Conservation (phyloP, 306 rosid species). For the Glycine soja region DNA sequence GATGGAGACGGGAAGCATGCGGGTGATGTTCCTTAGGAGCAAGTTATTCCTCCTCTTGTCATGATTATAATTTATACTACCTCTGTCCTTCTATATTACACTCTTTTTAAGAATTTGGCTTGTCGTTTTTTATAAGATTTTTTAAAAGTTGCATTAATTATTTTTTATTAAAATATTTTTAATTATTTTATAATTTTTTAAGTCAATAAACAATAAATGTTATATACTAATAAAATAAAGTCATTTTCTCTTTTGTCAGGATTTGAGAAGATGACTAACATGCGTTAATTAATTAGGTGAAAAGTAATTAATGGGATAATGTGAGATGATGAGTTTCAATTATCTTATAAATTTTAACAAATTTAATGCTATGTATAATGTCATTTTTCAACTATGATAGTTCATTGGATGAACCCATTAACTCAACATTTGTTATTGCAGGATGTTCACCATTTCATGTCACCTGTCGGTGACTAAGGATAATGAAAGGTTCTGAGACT, state of each 20-base stretch:
- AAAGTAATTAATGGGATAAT: too few relatives aligned
- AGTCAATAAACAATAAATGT: too few relatives aligned
- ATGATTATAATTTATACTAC: neutral
- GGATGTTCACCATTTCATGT: slow-evolving; percentile 78
- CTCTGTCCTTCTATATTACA: too few relatives aligned
- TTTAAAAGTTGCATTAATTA: too few relatives aligned
- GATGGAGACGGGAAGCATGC: slow-evolving; percentile 99
- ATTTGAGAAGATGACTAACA: too few relatives aligned
- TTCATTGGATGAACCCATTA: slow-evolving; percentile 9
- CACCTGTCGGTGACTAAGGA: slow-evolving; percentile 75
- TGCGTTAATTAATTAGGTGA: too few relatives aligned
- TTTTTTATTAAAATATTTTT: too few relatives aligned
- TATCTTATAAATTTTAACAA: neutral
- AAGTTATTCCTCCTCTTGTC: slow-evolving; percentile 48
- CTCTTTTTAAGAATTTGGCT: too few relatives aligned
- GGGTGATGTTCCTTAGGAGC: slow-evolving; percentile 99
- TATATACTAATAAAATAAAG: too few relatives aligned
- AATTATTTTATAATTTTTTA: too few relatives aligned
- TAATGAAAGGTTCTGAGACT: slow-evolving; percentile 94
- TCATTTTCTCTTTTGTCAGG: too few relatives aligned
- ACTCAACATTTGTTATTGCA: slow-evolving; percentile 43
- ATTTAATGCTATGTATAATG: neutral
- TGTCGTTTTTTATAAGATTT: too few relatives aligned
- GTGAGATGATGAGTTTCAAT: neutral
- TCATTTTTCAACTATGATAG: neutral